Conservation (phyloP, 306 rosid genomes). For the Dryas octopetala region DNA sequence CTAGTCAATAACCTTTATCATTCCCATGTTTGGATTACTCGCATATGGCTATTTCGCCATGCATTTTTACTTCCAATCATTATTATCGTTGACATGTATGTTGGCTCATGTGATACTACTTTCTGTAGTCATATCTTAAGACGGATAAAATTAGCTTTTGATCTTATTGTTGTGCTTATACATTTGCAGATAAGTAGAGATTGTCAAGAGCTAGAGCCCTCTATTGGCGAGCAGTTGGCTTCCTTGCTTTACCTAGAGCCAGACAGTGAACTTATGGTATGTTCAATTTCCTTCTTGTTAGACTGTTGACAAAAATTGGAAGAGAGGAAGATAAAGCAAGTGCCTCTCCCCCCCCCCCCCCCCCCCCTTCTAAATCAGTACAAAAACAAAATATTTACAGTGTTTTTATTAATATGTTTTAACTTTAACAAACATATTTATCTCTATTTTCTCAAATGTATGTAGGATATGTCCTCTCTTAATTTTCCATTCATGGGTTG, state of each 20-base stretch:
- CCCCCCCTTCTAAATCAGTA: background rate
- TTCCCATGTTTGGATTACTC: background rate
- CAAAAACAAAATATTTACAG: background rate
- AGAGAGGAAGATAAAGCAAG: background rate
- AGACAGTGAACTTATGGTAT: conserved; percentile 98
- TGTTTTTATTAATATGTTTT: background rate
- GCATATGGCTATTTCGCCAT: background rate
- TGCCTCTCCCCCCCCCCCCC: background rate
- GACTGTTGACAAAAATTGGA: too few species aligned
- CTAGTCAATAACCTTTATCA: background rate
- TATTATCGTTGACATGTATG: background rate
- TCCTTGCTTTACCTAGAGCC: conserved; percentile 98
- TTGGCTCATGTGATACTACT: background rate
- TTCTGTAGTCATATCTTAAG: conserved; percentile 1
- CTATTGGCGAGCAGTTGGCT: conserved; percentile 94
- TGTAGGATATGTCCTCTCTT: background rate
- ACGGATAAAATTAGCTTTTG: background rate
- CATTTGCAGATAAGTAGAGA: conserved; percentile 96
- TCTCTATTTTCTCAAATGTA: background rate
- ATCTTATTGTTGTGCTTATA: conserved; percentile 23
- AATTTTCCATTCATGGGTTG: too few species aligned
- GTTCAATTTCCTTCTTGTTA: conserved; percentile 4
- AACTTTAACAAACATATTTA: background rate
- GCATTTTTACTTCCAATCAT: background rate
- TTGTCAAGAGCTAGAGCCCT: conserved; percentile 94